Percentiles rank a stretch among this genome's conserved stretches.
phyloP scores from a whole-genome alignment of 306 rosid species.

The Rubus parviflorus region DNA sequence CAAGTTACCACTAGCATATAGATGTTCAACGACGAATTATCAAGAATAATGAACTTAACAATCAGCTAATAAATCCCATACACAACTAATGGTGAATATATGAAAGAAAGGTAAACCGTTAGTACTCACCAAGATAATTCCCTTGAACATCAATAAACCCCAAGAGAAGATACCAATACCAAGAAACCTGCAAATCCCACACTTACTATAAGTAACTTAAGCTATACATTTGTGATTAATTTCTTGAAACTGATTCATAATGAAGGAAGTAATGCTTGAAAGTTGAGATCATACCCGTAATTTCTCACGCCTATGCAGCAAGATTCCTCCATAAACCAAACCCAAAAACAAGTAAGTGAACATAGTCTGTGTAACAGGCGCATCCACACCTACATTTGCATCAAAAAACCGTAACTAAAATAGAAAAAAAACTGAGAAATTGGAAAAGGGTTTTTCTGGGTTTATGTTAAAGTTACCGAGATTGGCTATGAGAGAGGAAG shows the following conservation, averaged over 20 bases:
- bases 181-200: slow-evolving; percentile 50
- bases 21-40: background rate
- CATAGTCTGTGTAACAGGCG: slow-evolving; percentile 53
- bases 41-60: background rate
- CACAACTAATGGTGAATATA: background rate
- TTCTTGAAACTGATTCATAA: background rate
- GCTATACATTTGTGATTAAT: background rate
- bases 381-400: slow-evolving; percentile 49
- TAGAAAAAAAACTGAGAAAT: background rate
- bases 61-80: background rate
- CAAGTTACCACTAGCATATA: background rate
- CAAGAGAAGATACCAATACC: slow-evolving; percentile 72
- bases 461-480: slow-evolving; percentile 32
- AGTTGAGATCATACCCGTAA: slow-evolving; percentile 31
- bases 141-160: slow-evolving; percentile 75
- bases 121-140: slow-evolving; percentile 54
- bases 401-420: background rate
- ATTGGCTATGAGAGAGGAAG: slow-evolving; percentile 56
- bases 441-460: slow-evolving; percentile 9
- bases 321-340: slow-evolving; percentile 56
- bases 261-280: background rate
- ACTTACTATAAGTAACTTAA: too few species aligned
- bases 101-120: background rate
- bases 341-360: slow-evolving; percentile 46
- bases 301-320: slow-evolving; percentile 50